Evolutionary conservation across 805 yeast genomes (phyloP).

Genomic region (Gaillardinia entomophila): DNA sequence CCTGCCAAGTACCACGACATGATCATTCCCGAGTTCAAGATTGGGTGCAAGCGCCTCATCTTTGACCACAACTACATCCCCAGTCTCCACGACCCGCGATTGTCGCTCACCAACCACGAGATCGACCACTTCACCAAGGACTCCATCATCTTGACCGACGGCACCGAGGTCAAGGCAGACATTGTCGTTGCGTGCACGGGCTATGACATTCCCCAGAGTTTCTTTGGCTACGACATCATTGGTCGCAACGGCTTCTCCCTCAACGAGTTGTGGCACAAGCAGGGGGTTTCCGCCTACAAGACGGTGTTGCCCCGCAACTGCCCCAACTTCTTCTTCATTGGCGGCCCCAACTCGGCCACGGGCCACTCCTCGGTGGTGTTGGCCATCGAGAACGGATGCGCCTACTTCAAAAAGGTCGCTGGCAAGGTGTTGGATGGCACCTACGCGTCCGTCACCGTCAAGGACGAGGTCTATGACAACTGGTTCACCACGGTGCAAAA

Average conservation of each 20-base stretch:
- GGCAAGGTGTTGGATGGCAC: conserved; percentile 21
- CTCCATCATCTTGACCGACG: conserved; percentile 22
- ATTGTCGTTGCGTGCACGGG: conserved; percentile 40
- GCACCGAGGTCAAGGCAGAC: conserved; percentile 25
- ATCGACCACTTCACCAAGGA: conserved; percentile 23
- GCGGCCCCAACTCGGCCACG: conserved; percentile 38
- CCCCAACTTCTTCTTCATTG: conserved; percentile 31
- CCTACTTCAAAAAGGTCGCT: conserved; percentile 17
- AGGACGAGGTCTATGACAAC: conserved; percentile 22
- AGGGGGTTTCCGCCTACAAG: conserved; percentile 30
- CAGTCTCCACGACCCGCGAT: conserved; percentile 23
- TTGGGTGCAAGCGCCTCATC: conserved; percentile 38
- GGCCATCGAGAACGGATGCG: conserved; percentile 30
- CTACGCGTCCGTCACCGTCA: conserved; percentile 24
- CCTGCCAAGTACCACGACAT: conserved; percentile 28
- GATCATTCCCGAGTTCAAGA: conserved; percentile 31
- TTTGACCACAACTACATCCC: conserved; percentile 33
- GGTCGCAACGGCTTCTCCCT: conserved; percentile 22
- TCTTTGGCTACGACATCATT: conserved; percentile 10
- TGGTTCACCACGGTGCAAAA: conserved; percentile 27
- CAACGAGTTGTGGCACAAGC: conserved; percentile 19
- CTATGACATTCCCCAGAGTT: conserved; percentile 19
- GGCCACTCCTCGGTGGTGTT: conserved; percentile 38
- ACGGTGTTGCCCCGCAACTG: conserved; percentile 25
- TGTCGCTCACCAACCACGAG: conserved; percentile 16